Evolutionary conservation across 371 early-diverging fungal genomes (phyloP), one percentile per base, ranked within the genome.

Genomic region (Haplosporangium sp.): DNA sequence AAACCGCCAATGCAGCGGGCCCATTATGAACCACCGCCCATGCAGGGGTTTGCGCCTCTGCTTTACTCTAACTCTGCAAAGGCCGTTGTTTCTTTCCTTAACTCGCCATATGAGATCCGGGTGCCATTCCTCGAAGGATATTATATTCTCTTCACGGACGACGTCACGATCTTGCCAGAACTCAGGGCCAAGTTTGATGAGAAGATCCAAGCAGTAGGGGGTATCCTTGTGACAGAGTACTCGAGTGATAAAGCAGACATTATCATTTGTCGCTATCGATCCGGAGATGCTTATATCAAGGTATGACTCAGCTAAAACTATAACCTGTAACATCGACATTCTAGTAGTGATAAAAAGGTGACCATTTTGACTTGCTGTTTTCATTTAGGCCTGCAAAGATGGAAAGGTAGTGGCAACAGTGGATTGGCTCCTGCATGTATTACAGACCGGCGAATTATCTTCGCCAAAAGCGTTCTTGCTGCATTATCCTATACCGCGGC

Each of bases 371-470:
- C 46, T 55, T 55, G 5, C 16, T 23, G 13, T 10, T 12, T 16
- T 36, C 36, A 37, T 13, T 2, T 73, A 85, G 75, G 92, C 93
- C 0, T 83, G 84, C 13, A 72, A 76, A 20, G 88, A 92, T 55
- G 83, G 87, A n/a, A 93, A 92, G 80, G 67, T 83, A 5, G 87
- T 95, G 1, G 93, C 83, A 13, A 68, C 79, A 1, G 43, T 52
- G 6, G 79, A 79, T 53, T 79, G 79, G 79, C 58, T 79, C n/a
- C 46, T 72, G 7, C 68, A 72, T 50, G 53, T 73, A 16, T 46
- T 79, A 18, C 69, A 61, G 14, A 72, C 64, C 1, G 79, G 73
- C 5, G 55, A 50, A 1, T 14, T 80, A 18, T 18, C 75, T 0
- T 80, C 80, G 12, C 80, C 80, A 13, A 71, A 64, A 37, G 80